These are phyloP conservation scores for Hymenoscyphus repandus DNA, from an alignment of 2,329 filamentous ascomycete species.

Conservation along the genomic window DNA sequence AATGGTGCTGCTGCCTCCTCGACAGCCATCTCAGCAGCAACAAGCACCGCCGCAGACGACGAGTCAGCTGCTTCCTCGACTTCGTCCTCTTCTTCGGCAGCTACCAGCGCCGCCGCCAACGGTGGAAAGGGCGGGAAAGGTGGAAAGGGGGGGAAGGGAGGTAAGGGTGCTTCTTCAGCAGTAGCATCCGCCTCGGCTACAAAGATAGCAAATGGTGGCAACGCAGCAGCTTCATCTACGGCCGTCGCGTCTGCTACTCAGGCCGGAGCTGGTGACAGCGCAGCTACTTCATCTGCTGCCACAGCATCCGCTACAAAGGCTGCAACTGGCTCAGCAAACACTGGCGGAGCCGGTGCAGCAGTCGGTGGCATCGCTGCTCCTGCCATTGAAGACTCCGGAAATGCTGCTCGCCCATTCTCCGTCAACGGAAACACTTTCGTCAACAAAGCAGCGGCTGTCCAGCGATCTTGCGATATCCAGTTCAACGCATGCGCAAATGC, in stretches of 20 bases:
- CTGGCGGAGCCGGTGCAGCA: slow-evolving; percentile 7
- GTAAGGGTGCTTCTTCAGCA: slow-evolving; percentile 4
- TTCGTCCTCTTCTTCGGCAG: too few species aligned
- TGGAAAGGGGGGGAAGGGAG: slow-evolving; percentile 13
- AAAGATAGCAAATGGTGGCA: neutral
- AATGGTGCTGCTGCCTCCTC: neutral
- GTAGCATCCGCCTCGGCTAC: neutral
- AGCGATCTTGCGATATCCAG: slow-evolving; percentile 59
- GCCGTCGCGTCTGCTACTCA: neutral
- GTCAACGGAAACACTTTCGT: slow-evolving; percentile 55
- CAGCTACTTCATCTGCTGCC: slow-evolving; percentile 5
- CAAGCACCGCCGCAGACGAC: neutral
- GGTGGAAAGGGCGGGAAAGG: neutral
- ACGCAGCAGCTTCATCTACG: neutral
- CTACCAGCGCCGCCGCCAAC: too few species aligned
- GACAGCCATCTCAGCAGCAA: neutral
- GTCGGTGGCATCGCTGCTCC: slow-evolving; percentile 47
- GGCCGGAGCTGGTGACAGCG: slow-evolving; percentile 2
- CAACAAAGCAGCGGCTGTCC: slow-evolving; percentile 47
- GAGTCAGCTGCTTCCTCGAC: too few species aligned
- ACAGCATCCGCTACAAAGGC: slow-evolving; percentile 4
- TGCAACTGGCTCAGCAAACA: neutral
- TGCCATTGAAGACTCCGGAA: slow-evolving; percentile 43
- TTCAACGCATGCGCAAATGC: slow-evolving; percentile 55
- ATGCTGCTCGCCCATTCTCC: slow-evolving; percentile 46